Evolutionary conservation across 805 yeast species (phyloP).

Genomic region (Zygosaccharomyces bailii): DNA sequence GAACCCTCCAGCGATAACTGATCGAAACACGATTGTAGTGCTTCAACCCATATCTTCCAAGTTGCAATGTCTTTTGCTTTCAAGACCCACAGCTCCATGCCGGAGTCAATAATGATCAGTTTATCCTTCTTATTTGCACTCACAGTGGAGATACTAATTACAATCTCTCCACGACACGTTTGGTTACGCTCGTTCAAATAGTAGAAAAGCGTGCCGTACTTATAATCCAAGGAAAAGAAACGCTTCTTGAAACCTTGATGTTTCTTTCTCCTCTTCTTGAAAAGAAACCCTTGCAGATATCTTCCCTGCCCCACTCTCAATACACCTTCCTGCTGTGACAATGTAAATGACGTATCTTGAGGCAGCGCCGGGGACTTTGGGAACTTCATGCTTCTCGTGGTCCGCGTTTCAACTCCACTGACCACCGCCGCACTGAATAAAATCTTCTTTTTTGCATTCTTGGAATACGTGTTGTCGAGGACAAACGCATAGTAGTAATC

Average conservation of each 20-base stretch:
- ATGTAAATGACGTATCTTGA: constrained; percentile 16
- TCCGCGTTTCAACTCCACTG: constrained; percentile 19
- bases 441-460: constrained; percentile 76
- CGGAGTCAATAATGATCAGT: constrained; percentile 83
- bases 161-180: constrained; percentile 83
- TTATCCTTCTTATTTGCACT: constrained; percentile 66
- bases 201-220: constrained; percentile 79
- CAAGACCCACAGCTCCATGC: constrained; percentile 90
- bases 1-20: constrained; percentile 9
- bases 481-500: constrained; percentile 78
- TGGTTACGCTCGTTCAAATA: constrained; percentile 67
- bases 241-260: constrained; percentile 84
- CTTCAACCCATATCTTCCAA: constrained; percentile 79
- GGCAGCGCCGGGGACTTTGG: constrained; percentile 19
- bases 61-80: constrained; percentile 63
- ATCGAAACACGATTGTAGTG: constrained; percentile 50
- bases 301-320: constrained; percentile 48
- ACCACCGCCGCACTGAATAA: constrained; percentile 53
- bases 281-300: constrained; percentile 69
- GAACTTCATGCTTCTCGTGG: constrained; percentile 16
- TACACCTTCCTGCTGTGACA: constrained; percentile 22
- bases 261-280: constrained; percentile 79
- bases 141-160: constrained; percentile 74
- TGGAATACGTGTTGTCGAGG: constrained; percentile 88
- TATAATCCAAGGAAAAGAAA: constrained; percentile 77